Base-by-base conservation (phyloP, 108 stramenopile species). In the Asterionellopsis glacialis region DNA sequence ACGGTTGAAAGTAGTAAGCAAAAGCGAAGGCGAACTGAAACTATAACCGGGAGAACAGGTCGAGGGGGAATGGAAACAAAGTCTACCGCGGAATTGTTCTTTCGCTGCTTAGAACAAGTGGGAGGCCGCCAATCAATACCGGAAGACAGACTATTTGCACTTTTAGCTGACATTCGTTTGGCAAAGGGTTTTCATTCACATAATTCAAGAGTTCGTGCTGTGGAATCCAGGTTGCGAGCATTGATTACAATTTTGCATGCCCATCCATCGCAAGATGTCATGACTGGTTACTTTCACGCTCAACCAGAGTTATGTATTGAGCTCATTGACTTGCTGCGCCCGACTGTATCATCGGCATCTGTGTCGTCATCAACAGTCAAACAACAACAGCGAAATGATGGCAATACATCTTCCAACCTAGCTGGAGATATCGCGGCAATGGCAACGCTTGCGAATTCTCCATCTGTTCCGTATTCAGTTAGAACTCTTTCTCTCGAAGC, bases 281-380 rank as follows among this genome's bases (percentile, higher is more conserved):
- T 97, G 61, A 68, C 70, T 41, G 84, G 83, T 13, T 94, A 91
- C 74, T 88, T 96, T 62, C 68, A 79, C 55, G 93, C 93, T 13
- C 96, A 97, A 66, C 96, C 96, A 11, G 96, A 95, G 70, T 69
- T 95, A 38, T 76, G 79, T 65, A 85, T 74, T 18, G 96, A 97
- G 67, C 43, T 97, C 43, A 88, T 89, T 21, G 94, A 95, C 61
- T 76, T 94, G 65, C 39, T 94, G 40, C 67, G 91, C 43, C 83
- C 93, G 21, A 88, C 87, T 19, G 85, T 90, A 19, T 73, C 72
- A 19, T 66, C 72, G 25, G 65, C 74, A 16, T 49, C 69, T 9
- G 60, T 81, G 13, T 77, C 81, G 13, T 52, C 80, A 39, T 63
- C 74, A 10, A 48, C 70, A 14, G 41, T 52, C 14, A 33, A 33